These are phyloP conservation scores for Ulmus americana DNA, from an alignment of 331 rosid genomes.

Conservation along the genomic window DNA sequence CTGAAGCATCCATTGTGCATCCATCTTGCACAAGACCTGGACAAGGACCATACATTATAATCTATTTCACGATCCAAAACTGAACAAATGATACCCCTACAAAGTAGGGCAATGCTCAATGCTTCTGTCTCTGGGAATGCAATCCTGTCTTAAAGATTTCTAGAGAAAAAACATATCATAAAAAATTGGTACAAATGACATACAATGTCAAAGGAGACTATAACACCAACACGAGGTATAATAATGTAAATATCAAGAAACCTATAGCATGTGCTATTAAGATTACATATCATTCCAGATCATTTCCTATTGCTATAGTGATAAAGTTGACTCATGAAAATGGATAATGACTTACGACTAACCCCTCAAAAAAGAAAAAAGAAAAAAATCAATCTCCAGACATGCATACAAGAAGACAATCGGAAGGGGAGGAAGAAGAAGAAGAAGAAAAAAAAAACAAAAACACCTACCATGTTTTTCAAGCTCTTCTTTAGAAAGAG, in stretches of 20 bases:
- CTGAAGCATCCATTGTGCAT: conserved; percentile 71
- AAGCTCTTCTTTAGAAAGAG: conserved; percentile 71
- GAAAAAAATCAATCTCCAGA: neutral
- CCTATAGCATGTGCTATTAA: no score
- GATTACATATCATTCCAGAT: no score
- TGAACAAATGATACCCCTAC: neutral
- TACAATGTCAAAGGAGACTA: no score
- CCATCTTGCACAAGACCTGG: conserved; percentile 90
- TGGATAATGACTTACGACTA: no score
- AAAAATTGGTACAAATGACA: no score
- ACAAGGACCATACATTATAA: conserved; percentile 19
- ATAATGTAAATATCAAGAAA: no score
- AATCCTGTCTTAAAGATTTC: neutral
- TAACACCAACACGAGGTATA: no score
- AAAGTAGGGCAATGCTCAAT: no score
- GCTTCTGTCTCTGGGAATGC: neutral
- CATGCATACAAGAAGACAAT: no score
- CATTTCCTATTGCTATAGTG: no score
- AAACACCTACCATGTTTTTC: conserved; percentile 53
- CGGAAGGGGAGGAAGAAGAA: no score
- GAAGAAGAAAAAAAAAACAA: neutral
- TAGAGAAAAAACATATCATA: neutral
- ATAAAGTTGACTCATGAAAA: no score
- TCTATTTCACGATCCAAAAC: conserved; percentile 2
- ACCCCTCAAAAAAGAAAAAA: neutral